Base-by-base conservation (phyloP, 176 grass and related monocot genomes). In the Oryza glaberrima region DNA sequence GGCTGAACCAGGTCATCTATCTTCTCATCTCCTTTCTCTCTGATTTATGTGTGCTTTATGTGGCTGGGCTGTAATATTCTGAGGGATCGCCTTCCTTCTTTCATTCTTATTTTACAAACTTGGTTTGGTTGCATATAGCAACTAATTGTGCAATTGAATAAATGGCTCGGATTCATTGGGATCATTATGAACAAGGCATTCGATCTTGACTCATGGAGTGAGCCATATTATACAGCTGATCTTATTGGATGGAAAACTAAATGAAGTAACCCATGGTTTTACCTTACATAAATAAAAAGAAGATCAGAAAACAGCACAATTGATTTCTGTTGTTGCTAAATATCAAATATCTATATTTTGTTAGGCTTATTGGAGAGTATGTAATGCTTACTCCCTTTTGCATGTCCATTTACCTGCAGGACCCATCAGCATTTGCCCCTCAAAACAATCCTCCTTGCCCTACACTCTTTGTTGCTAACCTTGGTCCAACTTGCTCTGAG, bases 401-500 rank as follows among this genome's bases (percentile, higher is more conserved):
- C 35, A 22, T 34, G 16, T 70, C 26, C 63, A 19, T 48, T 70
- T 84, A 45, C 65, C 67, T 90, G 81, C 81, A 89, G 90, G 92
- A 90, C 38, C 84, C 83, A 61, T 88, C 89, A 78, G 67, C 79
- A 70, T 87, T 90, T 92, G 81, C 47, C 40, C 78, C 88, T 77
- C 93, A 96, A 86, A 87, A 67, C 51, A 99, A 99, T 77, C 91
- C 88, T 80, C 88, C 91, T 60, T 99, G 96, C 32, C 88, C 93
- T 65, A 99, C 96, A 28, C 89, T 99, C 15, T 99, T 96, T 90
- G 93, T 99, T 75, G 87, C 93, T 8, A 95, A 99, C 84, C 91
- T 99, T 41, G 93, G 90, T 81, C 91, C 86, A 67, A 82, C 83
- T 68, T 95, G 84, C 86, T 90, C 91, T 20, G 88, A 99, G 35